Evolutionary conservation across 345 rosid species (phyloP).

Genomic region (Brassica juncea): DNA sequence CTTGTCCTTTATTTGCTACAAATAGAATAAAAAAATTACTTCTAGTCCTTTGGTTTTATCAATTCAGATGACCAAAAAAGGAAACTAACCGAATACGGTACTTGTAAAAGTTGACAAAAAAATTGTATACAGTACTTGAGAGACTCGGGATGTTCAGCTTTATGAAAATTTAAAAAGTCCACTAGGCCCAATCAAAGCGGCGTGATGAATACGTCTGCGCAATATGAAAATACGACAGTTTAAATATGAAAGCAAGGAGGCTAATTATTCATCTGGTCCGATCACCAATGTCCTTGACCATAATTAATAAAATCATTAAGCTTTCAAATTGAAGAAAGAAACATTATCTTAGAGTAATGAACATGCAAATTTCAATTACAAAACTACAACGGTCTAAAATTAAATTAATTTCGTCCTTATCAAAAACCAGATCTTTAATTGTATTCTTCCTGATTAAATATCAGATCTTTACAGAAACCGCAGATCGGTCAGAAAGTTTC

Average conservation of each 20-base stretch:
- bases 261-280: constrained; percentile 20
- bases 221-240: constrained; percentile 24
- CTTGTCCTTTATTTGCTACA: too few relatives aligned
- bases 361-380: not conserved
- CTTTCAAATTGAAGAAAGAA: not conserved
- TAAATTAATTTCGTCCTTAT: not conserved
- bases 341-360: not conserved
- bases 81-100: not conserved
- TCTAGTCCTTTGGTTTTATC: not conserved
- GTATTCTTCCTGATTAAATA: constrained; percentile 21
- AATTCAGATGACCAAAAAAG: not conserved
- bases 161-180: not conserved
- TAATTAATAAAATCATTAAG: constrained; percentile 4
- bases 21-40: too few relatives aligned
- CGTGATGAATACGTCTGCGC: not conserved
- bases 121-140: not conserved
- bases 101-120: too few relatives aligned
- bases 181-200: constrained; percentile 7
- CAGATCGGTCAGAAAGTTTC: constrained; percentile 41
- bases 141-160: not conserved
- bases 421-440: not conserved
- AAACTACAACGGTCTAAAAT: constrained; percentile 26
- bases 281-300: constrained; percentile 26
- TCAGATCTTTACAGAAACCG: constrained; percentile 37
- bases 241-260: not conserved